Conservation (phyloP, 306 rosid genomes). For the Citrullus amarus region DNA sequence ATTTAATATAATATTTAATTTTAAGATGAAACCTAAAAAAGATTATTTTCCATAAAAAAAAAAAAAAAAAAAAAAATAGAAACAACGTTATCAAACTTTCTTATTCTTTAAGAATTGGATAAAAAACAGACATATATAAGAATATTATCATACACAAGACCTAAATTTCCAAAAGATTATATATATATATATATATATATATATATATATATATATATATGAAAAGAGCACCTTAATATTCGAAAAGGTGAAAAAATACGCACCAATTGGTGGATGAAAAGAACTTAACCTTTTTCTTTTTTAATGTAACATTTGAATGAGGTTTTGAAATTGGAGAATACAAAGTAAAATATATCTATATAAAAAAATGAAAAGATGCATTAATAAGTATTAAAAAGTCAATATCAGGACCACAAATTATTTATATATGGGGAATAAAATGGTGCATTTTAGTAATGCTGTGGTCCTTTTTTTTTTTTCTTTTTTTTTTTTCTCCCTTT, state of each 20-base stretch:
- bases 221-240: neutral
- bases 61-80: no score
- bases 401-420: slow-evolving; percentile 4
- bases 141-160: neutral
- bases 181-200: no score
- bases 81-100: no score
- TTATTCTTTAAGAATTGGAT: no score
- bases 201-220: neutral
- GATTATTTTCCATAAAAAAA: no score
- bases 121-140: neutral
- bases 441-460: neutral
- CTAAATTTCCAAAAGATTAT: neutral
- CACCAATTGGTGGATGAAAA: neutral
- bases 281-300: neutral
- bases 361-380: neutral
- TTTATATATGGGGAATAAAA: neutral
- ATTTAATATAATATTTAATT: no score
- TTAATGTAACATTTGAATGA: neutral
- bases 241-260: neutral
- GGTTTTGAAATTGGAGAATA: neutral
- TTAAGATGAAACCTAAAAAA: no score
- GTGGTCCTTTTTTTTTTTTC: neutral
- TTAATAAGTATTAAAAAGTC: neutral
- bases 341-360: neutral
- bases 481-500: no score